Percentiles rank a stretch among this genome's conserved stretches.
Evolutionary conservation across 2,329 filamentous ascomycete species (phyloP).

Genomic region (Colletotrichum tofieldiae): DNA sequence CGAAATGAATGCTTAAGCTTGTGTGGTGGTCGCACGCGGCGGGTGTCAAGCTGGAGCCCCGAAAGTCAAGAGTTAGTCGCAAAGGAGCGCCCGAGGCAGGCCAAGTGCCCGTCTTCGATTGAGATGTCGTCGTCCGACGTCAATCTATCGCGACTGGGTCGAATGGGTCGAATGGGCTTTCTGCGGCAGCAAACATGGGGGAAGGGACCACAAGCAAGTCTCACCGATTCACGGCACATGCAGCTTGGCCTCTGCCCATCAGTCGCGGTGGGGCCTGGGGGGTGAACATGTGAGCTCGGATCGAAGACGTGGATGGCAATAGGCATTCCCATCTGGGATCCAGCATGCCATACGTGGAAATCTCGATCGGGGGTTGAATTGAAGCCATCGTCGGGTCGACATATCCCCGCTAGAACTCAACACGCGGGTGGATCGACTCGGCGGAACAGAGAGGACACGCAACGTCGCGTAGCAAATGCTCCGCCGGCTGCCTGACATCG

Average conservation of each 20-base stretch:
- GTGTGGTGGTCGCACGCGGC: background rate
- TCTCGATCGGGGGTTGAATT: constrained; percentile 15
- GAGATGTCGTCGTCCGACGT: constrained; percentile 8
- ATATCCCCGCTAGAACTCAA: background rate
- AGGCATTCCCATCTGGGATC: constrained; percentile 8
- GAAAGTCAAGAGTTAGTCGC: constrained; percentile 3
- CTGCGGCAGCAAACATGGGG: background rate
- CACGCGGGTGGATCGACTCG: background rate
- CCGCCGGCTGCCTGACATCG: background rate
- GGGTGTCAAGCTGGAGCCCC: background rate
- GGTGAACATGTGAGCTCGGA: background rate
- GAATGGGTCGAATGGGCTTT: background rate
- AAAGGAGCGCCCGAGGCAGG: background rate
- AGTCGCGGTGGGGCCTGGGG: background rate
- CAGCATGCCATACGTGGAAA: background rate
- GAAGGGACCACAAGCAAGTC: background rate
- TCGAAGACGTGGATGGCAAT: constrained; percentile 7
- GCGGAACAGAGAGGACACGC: background rate
- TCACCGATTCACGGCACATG: constrained; percentile 19
- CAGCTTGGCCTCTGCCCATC: background rate
- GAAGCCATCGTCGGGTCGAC: constrained; percentile 31
- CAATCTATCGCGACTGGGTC: constrained; percentile 22
- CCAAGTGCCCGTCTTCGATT: constrained; percentile 17
- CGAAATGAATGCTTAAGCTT: background rate
- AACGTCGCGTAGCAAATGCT: constrained; percentile 7